Conservation (phyloP, 495 filamentous ascomycete species). For the Extremus antarcticus region DNA sequence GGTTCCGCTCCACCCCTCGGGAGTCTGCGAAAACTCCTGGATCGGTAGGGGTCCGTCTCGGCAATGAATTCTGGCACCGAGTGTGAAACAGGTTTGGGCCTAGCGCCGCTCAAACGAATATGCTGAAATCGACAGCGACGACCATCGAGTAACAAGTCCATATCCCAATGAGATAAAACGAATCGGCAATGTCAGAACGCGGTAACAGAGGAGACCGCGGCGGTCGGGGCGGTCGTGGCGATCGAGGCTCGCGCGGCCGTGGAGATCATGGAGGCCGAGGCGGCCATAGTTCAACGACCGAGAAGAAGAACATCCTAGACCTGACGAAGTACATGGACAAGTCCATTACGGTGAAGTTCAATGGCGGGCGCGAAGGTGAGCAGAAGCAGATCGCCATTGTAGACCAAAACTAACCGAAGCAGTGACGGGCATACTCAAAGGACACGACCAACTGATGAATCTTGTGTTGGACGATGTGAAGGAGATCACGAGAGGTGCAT, state of each 20-base stretch:
- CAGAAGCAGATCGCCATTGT: neutral
- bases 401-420: conserved; percentile 6
- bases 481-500: conserved; percentile 72
- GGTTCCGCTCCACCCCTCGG: neutral
- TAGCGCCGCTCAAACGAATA: neutral
- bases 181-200: conserved; percentile 55
- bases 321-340: conserved; percentile 94
- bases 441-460: conserved; percentile 96
- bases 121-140: neutral
- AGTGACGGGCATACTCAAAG: conserved; percentile 86
- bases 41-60: neutral
- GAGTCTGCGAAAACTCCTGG: neutral
- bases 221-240: conserved; percentile 36
- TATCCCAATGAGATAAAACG: neutral
- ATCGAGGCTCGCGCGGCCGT: conserved; percentile 35
- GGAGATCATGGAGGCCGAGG: conserved; percentile 33
- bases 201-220: conserved; percentile 34
- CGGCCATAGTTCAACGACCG: conserved; percentile 36
- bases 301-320: conserved; percentile 97
- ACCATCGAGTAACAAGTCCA: neutral
- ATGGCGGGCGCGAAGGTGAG: conserved; percentile 83
- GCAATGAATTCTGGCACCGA: neutral
- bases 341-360: conserved; percentile 89
- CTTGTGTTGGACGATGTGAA: conserved; percentile 89
- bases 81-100: no score